Evolutionary conservation across 2,329 filamentous ascomycete genomes (phyloP), one percentile per base, ranked within the genome.

Genomic region (Aspergillus eucalypticola): DNA sequence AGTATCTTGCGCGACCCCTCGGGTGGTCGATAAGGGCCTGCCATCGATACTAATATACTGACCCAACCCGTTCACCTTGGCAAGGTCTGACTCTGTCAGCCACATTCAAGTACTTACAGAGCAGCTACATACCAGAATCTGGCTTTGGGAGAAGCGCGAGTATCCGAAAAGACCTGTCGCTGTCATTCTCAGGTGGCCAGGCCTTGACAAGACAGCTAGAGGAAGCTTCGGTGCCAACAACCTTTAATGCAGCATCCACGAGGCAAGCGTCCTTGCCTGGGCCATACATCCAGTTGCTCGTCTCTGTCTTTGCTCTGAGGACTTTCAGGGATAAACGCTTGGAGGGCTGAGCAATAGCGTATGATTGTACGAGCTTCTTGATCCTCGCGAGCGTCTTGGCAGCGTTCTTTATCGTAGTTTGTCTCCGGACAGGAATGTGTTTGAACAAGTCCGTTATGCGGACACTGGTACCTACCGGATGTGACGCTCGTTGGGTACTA

Each of bases 401-500:
- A 0, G 80, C 71, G 38, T 77, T 74, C 65, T 86, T 88, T 27
- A 84, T 62, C 2, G 80, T 79, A 3, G 79, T 77, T 69, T 88
- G 83, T 66, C 80, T 82, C 41, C 87, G 81, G 5, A 89, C 87
- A 7, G 86, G 87, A 17, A 88, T 77, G 38, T 76, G 69, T 57
- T 83, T 83, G 58, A 89, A 80, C 65, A 89, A 84, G 39, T 84
- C 78, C 10, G 74, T 78, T 10, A 88, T 76, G 39, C 81, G 81
- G 50, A 89, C 79, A 15, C 83, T 87, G 1, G 86, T 88, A 2
- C 87, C 87, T 3, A 86, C 77, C 1, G 86, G 82, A 67, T 86
- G 81, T 58, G 86, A 84, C 17, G 78, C 74, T 52, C 73, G 76
- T 52, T 80, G 60, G 25, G 68, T 65, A 35, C 74, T 76, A 54